Evolutionary conservation across 768 basidiomycete genomes (phyloP).

Genomic region (Chalciporus piperatus): DNA sequence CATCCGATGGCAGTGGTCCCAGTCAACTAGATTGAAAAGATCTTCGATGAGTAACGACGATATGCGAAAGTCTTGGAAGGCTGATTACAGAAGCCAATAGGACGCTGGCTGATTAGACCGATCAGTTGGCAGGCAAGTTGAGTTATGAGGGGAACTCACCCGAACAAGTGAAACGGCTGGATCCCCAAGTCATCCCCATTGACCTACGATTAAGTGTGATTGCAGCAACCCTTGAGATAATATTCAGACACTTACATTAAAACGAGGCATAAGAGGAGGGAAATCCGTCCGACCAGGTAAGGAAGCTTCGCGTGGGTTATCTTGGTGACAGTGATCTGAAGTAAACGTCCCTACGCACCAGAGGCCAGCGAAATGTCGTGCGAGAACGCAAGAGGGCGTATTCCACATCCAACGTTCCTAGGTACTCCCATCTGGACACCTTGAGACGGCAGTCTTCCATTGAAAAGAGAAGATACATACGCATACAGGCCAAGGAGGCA

Average conservation of each 20-base stretch:
- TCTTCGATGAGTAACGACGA: neutral
- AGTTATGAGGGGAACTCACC: conserved; percentile 11
- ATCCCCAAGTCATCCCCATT: neutral
- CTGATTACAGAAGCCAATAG: conserved; percentile 12
- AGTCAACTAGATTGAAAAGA: conserved; percentile 6
- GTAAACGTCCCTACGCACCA: conserved; percentile 13
- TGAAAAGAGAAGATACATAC: conserved; percentile 4
- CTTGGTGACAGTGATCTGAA: neutral
- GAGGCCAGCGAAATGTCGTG: conserved; percentile 21
- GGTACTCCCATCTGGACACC: conserved; percentile 23
- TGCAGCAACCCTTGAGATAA: neutral
- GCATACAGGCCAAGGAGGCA: conserved; percentile 15
- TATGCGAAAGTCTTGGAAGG: neutral
- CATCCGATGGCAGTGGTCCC: conserved; percentile 16
- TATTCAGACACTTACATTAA: conserved; percentile 11
- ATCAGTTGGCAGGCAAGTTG: neutral
- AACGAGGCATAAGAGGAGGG: conserved; percentile 13
- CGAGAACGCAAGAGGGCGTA: conserved; percentile 16
- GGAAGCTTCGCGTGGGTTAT: conserved; percentile 14
- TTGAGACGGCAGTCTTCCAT: neutral
- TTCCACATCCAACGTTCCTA: conserved; percentile 17
- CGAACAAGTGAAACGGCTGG: conserved; percentile 3
- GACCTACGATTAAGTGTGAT: conserved; percentile 3
- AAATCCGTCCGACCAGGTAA: conserved; percentile 22
- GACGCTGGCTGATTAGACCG: conserved; percentile 2